A percentile compares a stretch with the other conserved stretches of the same genome.
Evolutionary conservation across 495 filamentous ascomycete genomes (phyloP).

Genomic region (Hypoxylon subgilvum): DNA sequence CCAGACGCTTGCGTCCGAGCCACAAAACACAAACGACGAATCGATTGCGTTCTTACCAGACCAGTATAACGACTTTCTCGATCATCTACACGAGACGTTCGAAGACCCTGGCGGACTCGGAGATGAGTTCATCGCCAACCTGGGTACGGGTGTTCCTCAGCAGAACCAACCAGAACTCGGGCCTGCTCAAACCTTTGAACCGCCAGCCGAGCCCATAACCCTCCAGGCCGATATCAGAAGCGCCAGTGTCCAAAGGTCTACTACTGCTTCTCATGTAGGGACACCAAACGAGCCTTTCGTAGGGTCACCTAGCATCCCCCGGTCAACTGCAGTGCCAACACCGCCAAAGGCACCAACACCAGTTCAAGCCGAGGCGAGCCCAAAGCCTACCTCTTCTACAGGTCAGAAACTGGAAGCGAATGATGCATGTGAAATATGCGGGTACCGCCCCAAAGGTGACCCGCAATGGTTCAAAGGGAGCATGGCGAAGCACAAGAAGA

Average conservation of each 20-base stretch:
- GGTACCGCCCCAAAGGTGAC: conserved; percentile 57
- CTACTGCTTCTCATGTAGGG: conserved; percentile 26
- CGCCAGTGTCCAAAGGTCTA: conserved; percentile 7
- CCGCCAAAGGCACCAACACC: conserved; percentile 26
- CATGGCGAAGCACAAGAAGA: conserved; percentile 60
- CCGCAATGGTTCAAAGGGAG: conserved; percentile 61
- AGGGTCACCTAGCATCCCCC: conserved; percentile 20
- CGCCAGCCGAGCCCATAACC: conserved; percentile 7
- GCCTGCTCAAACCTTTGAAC: conserved; percentile 2
- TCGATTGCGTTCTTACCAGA: conserved; percentile 13
- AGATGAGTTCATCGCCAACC: neutral
- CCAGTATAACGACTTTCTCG: conserved; percentile 26
- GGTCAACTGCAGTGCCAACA: conserved; percentile 5
- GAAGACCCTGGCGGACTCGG: conserved; percentile 1
- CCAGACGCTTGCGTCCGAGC: conserved; percentile 18
- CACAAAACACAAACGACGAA: conserved; percentile 26
- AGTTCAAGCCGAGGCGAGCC: conserved; percentile 4
- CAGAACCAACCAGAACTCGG: conserved; percentile 15
- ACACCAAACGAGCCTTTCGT: conserved; percentile 28
- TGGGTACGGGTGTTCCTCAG: conserved; percentile 11
- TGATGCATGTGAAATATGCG: conserved; percentile 53
- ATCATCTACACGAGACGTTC: conserved; percentile 19
- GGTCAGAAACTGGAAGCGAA: conserved; percentile 47
- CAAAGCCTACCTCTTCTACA: conserved; percentile 20
- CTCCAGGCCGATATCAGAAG: conserved; percentile 13